Percentiles rank a stretch among this genome's conserved stretches.
Evolutionary conservation across 306 rosid species (phyloP).

Genomic region (Luffa aegyptiaca): DNA sequence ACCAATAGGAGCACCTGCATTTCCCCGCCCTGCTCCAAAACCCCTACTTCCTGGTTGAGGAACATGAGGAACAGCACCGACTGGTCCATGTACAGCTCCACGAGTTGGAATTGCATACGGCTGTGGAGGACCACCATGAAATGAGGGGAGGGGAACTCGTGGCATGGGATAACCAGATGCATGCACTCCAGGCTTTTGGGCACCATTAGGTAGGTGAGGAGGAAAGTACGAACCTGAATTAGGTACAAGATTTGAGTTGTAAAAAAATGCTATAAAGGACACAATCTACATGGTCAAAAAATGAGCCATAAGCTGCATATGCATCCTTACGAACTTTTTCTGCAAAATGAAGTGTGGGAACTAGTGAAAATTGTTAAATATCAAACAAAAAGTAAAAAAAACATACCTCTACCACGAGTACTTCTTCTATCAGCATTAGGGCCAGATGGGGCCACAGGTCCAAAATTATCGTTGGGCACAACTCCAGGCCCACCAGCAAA

Average conservation of each 20-base stretch:
- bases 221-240: slow-evolving; percentile 68
- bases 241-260: slow-evolving; percentile 1
- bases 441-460: slow-evolving; percentile 45
- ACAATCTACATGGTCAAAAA: background rate
- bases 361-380: background rate
- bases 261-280: background rate
- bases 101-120: slow-evolving; percentile 99
- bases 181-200: slow-evolving; percentile 86
- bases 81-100: slow-evolving; percentile 94
- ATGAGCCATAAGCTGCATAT: background rate
- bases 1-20: slow-evolving; percentile 70
- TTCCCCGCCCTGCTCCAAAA: slow-evolving; percentile 90
- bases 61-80: slow-evolving; percentile 98
- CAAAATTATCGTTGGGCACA: slow-evolving; percentile 59
- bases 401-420: slow-evolving; percentile 85
- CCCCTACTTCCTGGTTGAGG: slow-evolving; percentile 91
- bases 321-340: background rate
- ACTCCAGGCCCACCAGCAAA: slow-evolving; percentile 92
- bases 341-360: background rate
- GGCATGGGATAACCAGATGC: slow-evolving; percentile 86
- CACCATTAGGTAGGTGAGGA: slow-evolving; percentile 85
- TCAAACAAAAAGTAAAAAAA: background rate
- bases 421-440: slow-evolving; percentile 65
- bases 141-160: slow-evolving; percentile 70
- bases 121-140: slow-evolving; percentile 84